Percentiles rank a stretch among this genome's conserved stretches.
phyloP scores from a whole-genome alignment of 2,329 filamentous ascomycete genomes.

The Curvularia spicifera region DNA sequence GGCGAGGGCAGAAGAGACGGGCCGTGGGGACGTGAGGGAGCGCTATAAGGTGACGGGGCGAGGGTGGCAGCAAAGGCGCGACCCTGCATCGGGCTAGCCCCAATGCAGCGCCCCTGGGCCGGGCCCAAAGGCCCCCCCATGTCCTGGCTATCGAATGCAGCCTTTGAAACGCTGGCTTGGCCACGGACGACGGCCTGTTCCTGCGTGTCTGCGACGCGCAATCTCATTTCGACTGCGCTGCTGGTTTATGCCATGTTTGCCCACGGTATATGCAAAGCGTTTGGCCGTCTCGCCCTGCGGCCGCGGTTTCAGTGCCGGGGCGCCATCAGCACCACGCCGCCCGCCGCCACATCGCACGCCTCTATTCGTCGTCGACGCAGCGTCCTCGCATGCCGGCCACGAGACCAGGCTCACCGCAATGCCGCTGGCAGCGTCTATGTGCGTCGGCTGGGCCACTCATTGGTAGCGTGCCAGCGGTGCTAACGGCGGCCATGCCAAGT shows the following conservation, averaged over 20 bases:
- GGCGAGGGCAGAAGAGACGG: constrained; percentile 62
- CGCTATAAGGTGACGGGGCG: constrained; percentile 29
- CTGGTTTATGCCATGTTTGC: not conserved
- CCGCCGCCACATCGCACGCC: too few species aligned
- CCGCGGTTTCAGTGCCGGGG: not conserved
- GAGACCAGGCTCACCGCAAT: constrained; percentile 36
- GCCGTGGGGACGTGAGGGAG: constrained; percentile 21
- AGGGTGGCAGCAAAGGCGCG: constrained; percentile 25
- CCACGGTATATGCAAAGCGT: constrained; percentile 14
- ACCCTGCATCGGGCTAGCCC: constrained; percentile 23
- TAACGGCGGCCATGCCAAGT: constrained; percentile 35
- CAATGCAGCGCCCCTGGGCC: constrained; percentile 8
- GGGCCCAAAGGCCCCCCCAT: constrained; percentile 10
- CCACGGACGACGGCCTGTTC: constrained; percentile 22
- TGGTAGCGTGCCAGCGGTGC: constrained; percentile 23
- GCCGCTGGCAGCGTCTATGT: constrained; percentile 34
- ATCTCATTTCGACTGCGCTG: not conserved
- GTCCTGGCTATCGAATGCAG: constrained; percentile 7
- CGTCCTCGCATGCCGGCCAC: not conserved
- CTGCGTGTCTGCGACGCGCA: constrained; percentile 20
- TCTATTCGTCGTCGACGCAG: not conserved
- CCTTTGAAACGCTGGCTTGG: constrained; percentile 32
- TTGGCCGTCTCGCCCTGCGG: not conserved
- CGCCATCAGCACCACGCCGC: too few species aligned
- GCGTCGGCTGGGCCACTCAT: constrained; percentile 28